Evolutionary conservation across 1,139 yeast genomes (phyloP).

Genomic region (Blastobotrys ciferrii): DNA sequence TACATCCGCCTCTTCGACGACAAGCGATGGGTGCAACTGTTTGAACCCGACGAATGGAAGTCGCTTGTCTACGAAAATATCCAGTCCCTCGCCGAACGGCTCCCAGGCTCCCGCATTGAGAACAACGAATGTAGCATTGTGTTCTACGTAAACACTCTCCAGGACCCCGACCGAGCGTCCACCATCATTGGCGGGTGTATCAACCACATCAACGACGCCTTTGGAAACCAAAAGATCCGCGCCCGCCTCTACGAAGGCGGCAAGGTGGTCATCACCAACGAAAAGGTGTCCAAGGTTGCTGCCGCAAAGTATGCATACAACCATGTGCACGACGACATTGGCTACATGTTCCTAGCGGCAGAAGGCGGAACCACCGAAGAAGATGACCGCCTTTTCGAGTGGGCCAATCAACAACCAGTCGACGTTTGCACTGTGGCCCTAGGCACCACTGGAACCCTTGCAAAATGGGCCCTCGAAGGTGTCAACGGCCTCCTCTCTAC

Average conservation of each 20-base stretch:
- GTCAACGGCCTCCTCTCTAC: conserved; percentile 63
- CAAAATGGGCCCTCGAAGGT: conserved; percentile 70
- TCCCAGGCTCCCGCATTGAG: conserved; percentile 75
- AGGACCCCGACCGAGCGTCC: conserved; percentile 63
- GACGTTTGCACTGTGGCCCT: conserved; percentile 60
- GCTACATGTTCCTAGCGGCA: conserved; percentile 46
- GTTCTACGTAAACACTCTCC: conserved; percentile 47
- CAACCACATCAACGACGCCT: conserved; percentile 78
- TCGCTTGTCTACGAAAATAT: conserved; percentile 57
- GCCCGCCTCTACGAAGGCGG: conserved; percentile 69
- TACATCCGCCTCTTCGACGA: conserved; percentile 46
- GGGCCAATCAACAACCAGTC: conserved; percentile 42
- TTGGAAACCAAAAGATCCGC: conserved; percentile 63
- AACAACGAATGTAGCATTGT: conserved; percentile 73
- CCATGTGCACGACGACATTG: conserved; percentile 15
- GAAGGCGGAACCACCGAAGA: conserved; percentile 61
- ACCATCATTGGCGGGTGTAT: conserved; percentile 80
- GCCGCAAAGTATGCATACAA: conserved; percentile 29
- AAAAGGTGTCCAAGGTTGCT: conserved; percentile 23
- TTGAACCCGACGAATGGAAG: conserved; percentile 50
- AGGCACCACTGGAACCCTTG: conserved; percentile 55
- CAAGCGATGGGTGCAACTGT: conserved; percentile 23
- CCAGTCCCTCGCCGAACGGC: conserved; percentile 67
- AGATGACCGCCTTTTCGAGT: conserved; percentile 61
- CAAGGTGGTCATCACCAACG: conserved; percentile 27